Base-by-base conservation (phyloP, 495 filamentous ascomycete genomes). In the Aspergillus ostianus region DNA sequence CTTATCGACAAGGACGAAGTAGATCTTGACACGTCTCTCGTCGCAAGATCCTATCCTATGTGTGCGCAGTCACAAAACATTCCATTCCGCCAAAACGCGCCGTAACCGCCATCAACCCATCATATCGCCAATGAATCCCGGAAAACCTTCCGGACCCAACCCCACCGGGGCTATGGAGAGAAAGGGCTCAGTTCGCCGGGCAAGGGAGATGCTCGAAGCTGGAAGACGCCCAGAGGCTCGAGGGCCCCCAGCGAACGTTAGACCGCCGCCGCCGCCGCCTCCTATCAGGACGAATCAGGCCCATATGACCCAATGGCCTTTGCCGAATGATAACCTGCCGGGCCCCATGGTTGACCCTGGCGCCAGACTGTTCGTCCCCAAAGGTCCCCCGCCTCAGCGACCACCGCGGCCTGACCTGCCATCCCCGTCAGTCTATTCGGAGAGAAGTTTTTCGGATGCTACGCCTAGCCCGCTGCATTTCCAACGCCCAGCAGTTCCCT, bases 351-450 rank as follows among this genome's bases (percentile, higher is more conserved):
- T 69, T 54, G 73, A 64, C 61, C 74, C 63, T 61, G 72, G 69
- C 51, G 65, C 65, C 53, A 66, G 79, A 64, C 78, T 82, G 63
- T 71, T 80, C 26, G 65, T 68, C 5, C 80, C 81, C 8, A 74
- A 78, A 58, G 83, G 82, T 30, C 80, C 82, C 62, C 82, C 87
- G 47, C 88, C 88, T 12, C 84, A 84, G 70, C 80, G 88, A 61
- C 89, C 89, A 21, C 85, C 84, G 41, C 82, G 86, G 46, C 88
- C 88, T 2, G 71, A 68, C 56, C 67, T 70, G 21, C 75, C 70
- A 29, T 78, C 75, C 20, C 73, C 72, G 19, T 75, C 73, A 36
- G 63, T 76, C 13, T 78, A 78, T 52, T 76, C 75, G 4, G 61
- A 85, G 77, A 65, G 74, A 74, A 69, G 84, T 82, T 47, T 84